Percentiles rank a stretch among this genome's conserved stretches.
These are phyloP conservation scores for Kwoniella europaea DNA, from an alignment of 768 basidiomycete genomes.

Conservation along the genomic window DNA sequence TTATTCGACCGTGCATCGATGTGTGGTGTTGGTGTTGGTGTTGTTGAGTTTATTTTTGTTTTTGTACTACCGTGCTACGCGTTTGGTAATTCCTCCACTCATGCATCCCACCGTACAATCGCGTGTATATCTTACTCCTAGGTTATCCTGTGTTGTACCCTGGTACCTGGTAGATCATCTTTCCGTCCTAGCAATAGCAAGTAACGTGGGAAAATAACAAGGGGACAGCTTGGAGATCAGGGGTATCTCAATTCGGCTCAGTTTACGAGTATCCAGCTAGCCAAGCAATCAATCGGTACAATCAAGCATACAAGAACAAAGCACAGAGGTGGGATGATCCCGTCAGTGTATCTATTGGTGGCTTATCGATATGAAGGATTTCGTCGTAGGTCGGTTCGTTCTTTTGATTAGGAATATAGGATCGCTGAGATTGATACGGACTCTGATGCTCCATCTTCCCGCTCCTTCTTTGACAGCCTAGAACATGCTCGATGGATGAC, in stretches of 20 bases:
- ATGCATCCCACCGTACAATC: neutral
- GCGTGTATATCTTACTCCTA: neutral
- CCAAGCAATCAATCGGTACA: no score
- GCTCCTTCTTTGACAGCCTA: no score
- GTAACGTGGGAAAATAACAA: neutral
- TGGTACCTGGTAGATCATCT: neutral
- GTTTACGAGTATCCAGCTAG: no score
- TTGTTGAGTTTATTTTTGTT: neutral
- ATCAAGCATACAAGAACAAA: no score
- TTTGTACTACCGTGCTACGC: neutral
- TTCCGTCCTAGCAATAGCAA: no score
- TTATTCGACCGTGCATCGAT: neutral
- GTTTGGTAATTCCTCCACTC: conserved; percentile 1
- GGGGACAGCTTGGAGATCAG: neutral
- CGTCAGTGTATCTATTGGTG: no score
- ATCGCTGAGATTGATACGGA: neutral
- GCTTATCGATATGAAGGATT: no score
- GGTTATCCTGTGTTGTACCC: neutral
- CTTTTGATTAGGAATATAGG: neutral
- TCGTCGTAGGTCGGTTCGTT: no score
- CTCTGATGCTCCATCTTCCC: no score
- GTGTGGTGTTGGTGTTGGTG: neutral
- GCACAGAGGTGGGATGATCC: no score
- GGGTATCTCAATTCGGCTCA: neutral
- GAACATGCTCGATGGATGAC: no score